Conservation (phyloP, 768 basidiomycete genomes). For the Butyriboletus loyo region DNA sequence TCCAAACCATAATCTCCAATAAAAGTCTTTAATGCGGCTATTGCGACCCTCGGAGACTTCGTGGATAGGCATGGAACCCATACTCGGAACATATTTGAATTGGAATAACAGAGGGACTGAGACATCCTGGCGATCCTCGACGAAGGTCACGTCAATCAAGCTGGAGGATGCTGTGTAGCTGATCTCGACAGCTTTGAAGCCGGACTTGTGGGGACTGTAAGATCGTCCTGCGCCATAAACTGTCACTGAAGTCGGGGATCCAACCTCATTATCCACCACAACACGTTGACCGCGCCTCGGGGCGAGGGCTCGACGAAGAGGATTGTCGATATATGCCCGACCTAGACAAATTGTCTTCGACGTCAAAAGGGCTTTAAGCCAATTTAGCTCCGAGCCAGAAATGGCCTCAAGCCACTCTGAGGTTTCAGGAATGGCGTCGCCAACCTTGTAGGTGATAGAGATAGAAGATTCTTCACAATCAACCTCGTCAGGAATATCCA, state of each 20-base stretch:
- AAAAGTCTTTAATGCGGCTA: conserved; percentile 91
- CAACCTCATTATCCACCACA: conserved; percentile 50
- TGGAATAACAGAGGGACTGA: conserved; percentile 79
- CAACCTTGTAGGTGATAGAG: conserved; percentile 49
- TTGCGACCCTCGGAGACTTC: conserved; percentile 84
- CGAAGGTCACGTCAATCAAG: conserved; percentile 69
- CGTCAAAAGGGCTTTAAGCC: conserved; percentile 83
- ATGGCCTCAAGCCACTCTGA: conserved; percentile 81
- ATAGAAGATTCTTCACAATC: conserved; percentile 40
- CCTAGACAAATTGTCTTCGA: conserved; percentile 87
- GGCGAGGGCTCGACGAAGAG: conserved; percentile 79
- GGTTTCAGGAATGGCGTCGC: conserved; percentile 52
- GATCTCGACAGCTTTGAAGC: conserved; percentile 84
- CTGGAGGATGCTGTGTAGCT: conserved; percentile 50
- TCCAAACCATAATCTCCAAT: conserved; percentile 98
- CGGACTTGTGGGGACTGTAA: conserved; percentile 62
- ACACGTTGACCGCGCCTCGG: conserved; percentile 81
- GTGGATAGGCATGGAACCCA: conserved; percentile 90
- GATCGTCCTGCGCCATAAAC: conserved; percentile 81
- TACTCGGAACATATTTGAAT: conserved; percentile 84
- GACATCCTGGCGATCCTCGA: conserved; percentile 75
- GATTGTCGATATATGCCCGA: conserved; percentile 81
- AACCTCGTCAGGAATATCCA: conserved; percentile 41
- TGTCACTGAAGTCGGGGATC: conserved; percentile 53
- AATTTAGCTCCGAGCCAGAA: conserved; percentile 76